Conservation (phyloP, 1,284 basidiomycete species). For the Fomes fomentarius region DNA sequence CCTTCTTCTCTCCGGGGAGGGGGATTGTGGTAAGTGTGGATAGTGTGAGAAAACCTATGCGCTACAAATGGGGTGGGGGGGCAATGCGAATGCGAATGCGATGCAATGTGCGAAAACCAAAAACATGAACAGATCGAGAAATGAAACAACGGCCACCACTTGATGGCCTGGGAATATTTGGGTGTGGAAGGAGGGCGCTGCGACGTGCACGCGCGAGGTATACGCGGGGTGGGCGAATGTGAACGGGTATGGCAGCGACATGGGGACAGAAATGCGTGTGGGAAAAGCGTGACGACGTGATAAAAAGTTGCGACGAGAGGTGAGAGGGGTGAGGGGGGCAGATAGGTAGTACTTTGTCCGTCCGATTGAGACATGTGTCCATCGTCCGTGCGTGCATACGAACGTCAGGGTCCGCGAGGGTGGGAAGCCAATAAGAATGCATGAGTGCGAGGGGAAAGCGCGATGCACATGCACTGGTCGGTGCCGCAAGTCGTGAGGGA, state of each 20-base stretch:
- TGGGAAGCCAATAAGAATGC: constrained; percentile 4
- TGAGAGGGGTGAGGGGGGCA: constrained; percentile 6
- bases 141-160: not conserved
- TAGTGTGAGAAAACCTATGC: constrained; percentile 4
- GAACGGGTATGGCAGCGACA: not conserved
- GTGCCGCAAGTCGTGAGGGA: constrained; percentile 9
- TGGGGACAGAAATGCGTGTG: not conserved
- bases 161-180: not conserved
- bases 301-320: constrained; percentile 2
- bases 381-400: constrained; percentile 7
- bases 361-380: constrained; percentile 11
- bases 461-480: constrained; percentile 8
- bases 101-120: constrained; percentile 3
- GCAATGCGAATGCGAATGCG: too few relatives aligned
- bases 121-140: not conserved
- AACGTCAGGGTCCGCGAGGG: constrained; percentile 3
- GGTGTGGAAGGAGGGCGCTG: not conserved
- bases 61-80: constrained; percentile 15
- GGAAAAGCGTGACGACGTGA: constrained; percentile 1
- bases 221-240: too few relatives aligned
- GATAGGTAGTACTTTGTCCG: not conserved
- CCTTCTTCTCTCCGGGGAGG: not conserved
- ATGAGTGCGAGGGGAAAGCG: not conserved
- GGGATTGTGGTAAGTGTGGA: not conserved
- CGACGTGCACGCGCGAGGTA: too few relatives aligned